Conservation (phyloP, 306 rosid genomes). For the Neltuma alba region DNA sequence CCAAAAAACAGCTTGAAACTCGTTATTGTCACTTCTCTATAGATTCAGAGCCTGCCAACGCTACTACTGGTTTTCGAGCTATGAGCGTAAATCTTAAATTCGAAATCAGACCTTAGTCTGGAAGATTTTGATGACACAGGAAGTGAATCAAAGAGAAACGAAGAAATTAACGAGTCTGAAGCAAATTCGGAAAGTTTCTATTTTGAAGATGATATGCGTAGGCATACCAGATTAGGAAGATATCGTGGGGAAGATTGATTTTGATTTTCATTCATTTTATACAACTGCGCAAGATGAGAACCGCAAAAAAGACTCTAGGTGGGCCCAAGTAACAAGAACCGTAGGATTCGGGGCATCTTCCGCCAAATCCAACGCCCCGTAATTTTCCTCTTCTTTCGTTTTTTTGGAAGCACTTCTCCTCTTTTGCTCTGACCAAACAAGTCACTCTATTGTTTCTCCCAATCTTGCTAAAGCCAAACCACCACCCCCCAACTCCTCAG, state of each 20-base stretch:
- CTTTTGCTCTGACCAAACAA: too few relatives aligned
- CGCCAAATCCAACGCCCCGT: too few relatives aligned
- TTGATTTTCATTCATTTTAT: background rate
- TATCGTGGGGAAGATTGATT: background rate
- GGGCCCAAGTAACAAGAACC: too few relatives aligned
- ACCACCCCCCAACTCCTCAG: slow-evolving; percentile 39
- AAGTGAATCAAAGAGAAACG: background rate
- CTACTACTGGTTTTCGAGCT: background rate
- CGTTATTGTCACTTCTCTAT: background rate
- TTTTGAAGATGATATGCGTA: background rate
- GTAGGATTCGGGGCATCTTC: too few relatives aligned
- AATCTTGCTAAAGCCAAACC: slow-evolving; percentile 32
- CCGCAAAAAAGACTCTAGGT: too few relatives aligned
- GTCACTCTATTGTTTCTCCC: slow-evolving; percentile 1
- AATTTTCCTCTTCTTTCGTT: too few relatives aligned
- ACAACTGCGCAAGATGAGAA: too few relatives aligned
- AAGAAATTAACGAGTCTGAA: background rate
- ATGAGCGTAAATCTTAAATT: background rate
- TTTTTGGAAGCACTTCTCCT: too few relatives aligned
- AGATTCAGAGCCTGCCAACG: background rate
- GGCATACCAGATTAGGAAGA: background rate
- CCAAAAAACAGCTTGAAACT: background rate
- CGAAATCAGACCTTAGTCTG: background rate
- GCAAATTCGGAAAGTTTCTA: background rate
- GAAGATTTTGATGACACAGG: background rate